Base-by-base conservation (phyloP, 495 filamentous ascomycete genomes). In the Astrocystis sublimbata region DNA sequence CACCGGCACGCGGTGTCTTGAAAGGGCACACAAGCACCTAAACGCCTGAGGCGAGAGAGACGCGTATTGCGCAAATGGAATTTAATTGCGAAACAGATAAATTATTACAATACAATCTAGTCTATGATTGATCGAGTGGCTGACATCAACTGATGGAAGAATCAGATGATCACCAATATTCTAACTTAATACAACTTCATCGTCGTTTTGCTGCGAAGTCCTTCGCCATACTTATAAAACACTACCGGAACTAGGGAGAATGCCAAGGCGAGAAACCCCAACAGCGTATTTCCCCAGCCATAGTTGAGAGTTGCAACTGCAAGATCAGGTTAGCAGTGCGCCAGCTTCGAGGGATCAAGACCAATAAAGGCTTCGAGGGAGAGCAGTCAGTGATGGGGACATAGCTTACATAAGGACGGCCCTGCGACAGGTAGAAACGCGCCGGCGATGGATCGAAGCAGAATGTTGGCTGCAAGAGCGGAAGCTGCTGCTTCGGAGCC, bases 401-500 rank as follows among this genome's bases (percentile, higher is more conserved):
- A 3, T 12, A 17, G 12, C 52, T 56, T 30, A 56, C 52, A 84
- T 74, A 84, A 76, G 2, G 3, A 21, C 10, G 70, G 65, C 2
- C 76, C 80, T 0, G 74, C 73, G 10, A 83, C 67, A 1, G 85
- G 84, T 24, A 87, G 60, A 60, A 86, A 69, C 21, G 82, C 80
- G 21, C 82, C 85, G 9, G 83, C 72, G n/a, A 86, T 61, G 35
- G 76, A 82, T 17, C 84, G 70, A 1, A 77, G 70, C 1, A 83
- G 78, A 0, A 81, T 83, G 40, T 79, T 74, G 9, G 82, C 81
- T 0, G 83, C 85, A 3, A 84, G 68, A 1, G 76, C 82, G 5
- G 76, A 82, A 3, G 52, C 52, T 2, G 88, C 86, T 0, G 88
- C 86, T 64, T 87, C 87, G 41, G 75, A 61, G 0, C 75, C 70